phyloP scores from a whole-genome alignment of 2,329 filamentous ascomycete genomes.

The Exophiala calicioides region DNA sequence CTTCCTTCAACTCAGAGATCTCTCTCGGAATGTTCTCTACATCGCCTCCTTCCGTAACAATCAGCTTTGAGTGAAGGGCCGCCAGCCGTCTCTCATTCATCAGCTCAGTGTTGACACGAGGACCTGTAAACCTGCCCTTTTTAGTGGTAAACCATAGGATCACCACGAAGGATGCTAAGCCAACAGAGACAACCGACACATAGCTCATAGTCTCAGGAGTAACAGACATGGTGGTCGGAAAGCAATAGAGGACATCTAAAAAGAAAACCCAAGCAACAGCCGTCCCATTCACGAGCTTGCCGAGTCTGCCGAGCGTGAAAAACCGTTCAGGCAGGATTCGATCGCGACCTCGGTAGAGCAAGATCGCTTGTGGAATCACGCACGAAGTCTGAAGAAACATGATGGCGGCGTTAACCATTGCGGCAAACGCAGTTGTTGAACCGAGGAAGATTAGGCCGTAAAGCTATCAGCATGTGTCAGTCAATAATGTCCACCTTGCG shows the following conservation, averaged over 20 bases:
- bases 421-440: conserved; percentile 40
- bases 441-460: conserved; percentile 45
- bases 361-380: conserved; percentile 39
- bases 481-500: too few relatives aligned
- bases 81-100: too few relatives aligned
- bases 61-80: too few relatives aligned
- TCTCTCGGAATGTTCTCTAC: too few relatives aligned
- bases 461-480: too few relatives aligned
- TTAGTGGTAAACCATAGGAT: not conserved
- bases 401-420: conserved; percentile 36
- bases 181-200: conserved; percentile 1
- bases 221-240: conserved; percentile 3
- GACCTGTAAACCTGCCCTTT: not conserved
- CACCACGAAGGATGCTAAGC: not conserved
- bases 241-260: conserved; percentile 6
- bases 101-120: too few relatives aligned
- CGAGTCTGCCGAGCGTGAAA: conserved; percentile 7
- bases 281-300: conserved; percentile 7
- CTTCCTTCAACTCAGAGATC: too few relatives aligned
- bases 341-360: conserved; percentile 41
- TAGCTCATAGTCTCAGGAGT: conserved; percentile 11
- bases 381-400: conserved; percentile 8
- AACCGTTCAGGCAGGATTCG: conserved; percentile 3
- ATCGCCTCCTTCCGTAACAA: too few relatives aligned
- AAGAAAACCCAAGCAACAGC: conserved; percentile 5